Evolutionary conservation across 805 yeast genomes (phyloP).

Genomic region (Yamadazyma philogaea): DNA sequence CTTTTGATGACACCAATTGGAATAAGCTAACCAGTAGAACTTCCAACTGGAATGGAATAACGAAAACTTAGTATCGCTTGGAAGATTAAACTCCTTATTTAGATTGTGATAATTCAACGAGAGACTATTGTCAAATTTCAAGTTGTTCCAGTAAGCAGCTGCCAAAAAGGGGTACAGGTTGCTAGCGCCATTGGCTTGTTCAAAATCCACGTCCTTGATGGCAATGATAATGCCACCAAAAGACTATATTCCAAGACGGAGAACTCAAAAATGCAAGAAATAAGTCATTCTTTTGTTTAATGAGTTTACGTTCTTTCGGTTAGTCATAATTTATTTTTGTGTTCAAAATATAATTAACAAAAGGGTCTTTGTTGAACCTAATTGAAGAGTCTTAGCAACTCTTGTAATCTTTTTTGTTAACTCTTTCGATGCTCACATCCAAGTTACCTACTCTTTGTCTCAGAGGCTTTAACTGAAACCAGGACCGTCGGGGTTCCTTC

Average conservation of each 20-base stretch:
- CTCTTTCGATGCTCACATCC: slow-evolving; percentile 19
- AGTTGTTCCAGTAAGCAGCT: slow-evolving; percentile 47
- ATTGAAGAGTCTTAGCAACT: slow-evolving; percentile 51
- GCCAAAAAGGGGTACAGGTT: slow-evolving; percentile 45
- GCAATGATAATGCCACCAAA: slow-evolving; percentile 50
- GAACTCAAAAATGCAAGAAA: slow-evolving; percentile 53
- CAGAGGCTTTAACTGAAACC: slow-evolving; percentile 29
- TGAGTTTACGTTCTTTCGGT: slow-evolving; percentile 30
- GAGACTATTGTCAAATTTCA: slow-evolving; percentile 16
- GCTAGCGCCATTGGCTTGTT: slow-evolving; percentile 17
- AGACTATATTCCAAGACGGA: slow-evolving; percentile 48
- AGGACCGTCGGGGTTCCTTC: slow-evolving; percentile 38
- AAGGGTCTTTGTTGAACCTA: slow-evolving; percentile 54
- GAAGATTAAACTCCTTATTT: slow-evolving; percentile 5
- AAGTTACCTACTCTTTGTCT: slow-evolving; percentile 16
- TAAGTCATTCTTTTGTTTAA: slow-evolving; percentile 25
- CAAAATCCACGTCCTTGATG: slow-evolving; percentile 48
- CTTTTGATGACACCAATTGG: slow-evolving; percentile 44
- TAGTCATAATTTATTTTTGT: slow-evolving; percentile 31
- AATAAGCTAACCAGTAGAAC: slow-evolving; percentile 33
- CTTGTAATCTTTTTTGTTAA: slow-evolving; percentile 46
- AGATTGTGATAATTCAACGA: slow-evolving; percentile 11
- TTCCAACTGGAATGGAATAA: slow-evolving; percentile 24
- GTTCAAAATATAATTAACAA: slow-evolving; percentile 48
- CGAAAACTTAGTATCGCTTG: slow-evolving; percentile 6